phyloP scores from a whole-genome alignment of 2,329 filamentous ascomycete genomes.

The Ophiostoma himal-ulmi region DNA sequence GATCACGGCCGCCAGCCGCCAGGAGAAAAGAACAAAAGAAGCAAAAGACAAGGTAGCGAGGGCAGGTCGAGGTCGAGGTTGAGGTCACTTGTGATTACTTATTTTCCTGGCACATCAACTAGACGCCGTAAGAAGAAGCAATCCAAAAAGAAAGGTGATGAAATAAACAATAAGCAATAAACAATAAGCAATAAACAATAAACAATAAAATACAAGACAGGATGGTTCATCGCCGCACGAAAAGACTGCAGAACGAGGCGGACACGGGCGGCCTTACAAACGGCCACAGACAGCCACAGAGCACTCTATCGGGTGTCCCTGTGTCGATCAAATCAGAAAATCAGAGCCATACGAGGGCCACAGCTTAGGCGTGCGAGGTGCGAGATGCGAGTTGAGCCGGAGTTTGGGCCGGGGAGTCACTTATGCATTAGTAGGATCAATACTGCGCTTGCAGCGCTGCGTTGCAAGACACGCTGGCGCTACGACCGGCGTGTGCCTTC shows the following conservation, averaged over 20 bases:
- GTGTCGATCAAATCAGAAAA: not conserved
- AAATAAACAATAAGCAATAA: not conserved
- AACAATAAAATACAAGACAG: not conserved
- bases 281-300: too few species aligned
- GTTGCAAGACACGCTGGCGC: not conserved
- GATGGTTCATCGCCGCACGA: not conserved
- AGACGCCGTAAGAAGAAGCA: not conserved
- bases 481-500: not conserved
- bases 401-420: not conserved
- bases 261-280: too few species aligned
- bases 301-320: not conserved
- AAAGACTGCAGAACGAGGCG: not conserved
- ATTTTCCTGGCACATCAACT: not conserved
- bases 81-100: not conserved
- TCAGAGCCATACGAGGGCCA: too few species aligned
- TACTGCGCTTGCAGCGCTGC: not conserved
- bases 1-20: not conserved
- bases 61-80: not conserved
- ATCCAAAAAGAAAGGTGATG: not conserved
- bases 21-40: not conserved
- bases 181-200: not conserved
- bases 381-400: not conserved
- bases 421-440: not conserved
- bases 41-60: not conserved
- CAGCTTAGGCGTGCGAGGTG: too few species aligned